These are phyloP conservation scores for Furcasterigmium sp. DNA, from an alignment of 2,329 filamentous ascomycete species.

Conservation along the genomic window DNA sequence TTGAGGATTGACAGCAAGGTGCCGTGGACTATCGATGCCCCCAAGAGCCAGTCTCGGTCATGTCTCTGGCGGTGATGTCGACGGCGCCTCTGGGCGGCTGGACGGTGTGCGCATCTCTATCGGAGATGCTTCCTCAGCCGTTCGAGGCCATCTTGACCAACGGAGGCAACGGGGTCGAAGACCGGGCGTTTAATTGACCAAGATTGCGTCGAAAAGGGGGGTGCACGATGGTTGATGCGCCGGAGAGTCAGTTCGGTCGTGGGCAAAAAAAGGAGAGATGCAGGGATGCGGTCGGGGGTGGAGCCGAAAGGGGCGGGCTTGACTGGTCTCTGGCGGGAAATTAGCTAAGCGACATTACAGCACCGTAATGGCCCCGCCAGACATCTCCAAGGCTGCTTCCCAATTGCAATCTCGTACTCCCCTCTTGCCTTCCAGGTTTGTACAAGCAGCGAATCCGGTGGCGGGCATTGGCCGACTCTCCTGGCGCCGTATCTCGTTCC, in stretches of 20 bases:
- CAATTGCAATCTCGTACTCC: too few species aligned
- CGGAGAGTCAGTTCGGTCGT: too few species aligned
- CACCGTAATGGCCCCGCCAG: conserved; percentile 8
- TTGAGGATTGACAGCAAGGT: too few species aligned
- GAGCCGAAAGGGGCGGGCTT: not conserved
- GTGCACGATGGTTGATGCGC: too few species aligned
- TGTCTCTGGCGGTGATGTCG: not conserved
- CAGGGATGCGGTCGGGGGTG: conserved; percentile 2
- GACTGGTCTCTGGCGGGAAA: conserved; percentile 8
- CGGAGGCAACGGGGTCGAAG: not conserved
- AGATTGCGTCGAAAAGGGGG: conserved; percentile 1
- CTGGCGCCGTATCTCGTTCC: too few species aligned
- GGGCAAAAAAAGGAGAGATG: not conserved
- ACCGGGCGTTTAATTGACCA: conserved; percentile 4
- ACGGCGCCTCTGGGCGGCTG: too few species aligned
- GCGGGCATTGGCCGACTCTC: too few species aligned
- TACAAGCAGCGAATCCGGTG: too few species aligned
- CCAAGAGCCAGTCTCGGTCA: not conserved
- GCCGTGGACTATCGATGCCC: not conserved
- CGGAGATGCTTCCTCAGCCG: too few species aligned
- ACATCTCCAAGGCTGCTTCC: not conserved
- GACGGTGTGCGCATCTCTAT: too few species aligned
- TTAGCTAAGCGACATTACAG: conserved; percentile 15
- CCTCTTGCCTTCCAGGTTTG: too few species aligned
- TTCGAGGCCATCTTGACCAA: too few species aligned